These are phyloP conservation scores for Salvia hispanica DNA, from an alignment of 257 asterid genomes.

Conservation along the genomic window DNA sequence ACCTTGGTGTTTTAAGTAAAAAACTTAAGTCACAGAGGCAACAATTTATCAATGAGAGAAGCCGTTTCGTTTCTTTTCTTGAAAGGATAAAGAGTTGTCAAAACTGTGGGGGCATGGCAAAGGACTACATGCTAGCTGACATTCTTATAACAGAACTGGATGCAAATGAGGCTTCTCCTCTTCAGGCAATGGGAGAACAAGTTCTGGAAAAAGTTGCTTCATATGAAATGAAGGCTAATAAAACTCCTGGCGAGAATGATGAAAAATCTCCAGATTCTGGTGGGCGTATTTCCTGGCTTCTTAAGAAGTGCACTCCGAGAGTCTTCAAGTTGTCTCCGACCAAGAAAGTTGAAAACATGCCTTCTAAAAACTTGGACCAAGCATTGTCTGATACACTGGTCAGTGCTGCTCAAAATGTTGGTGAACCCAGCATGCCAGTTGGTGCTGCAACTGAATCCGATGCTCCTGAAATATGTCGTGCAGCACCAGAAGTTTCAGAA, in stretches of 20 bases:
- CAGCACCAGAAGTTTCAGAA: slow-evolving; percentile 45
- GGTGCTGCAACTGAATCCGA: slow-evolving; percentile 27
- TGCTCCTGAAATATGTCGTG: slow-evolving; percentile 33
- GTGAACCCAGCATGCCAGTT: slow-evolving; percentile 36
- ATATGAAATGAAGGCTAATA: slow-evolving; percentile 40
- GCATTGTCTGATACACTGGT: slow-evolving; percentile 43
- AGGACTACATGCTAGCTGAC: slow-evolving; percentile 50
- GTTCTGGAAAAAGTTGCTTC: slow-evolving; percentile 63
- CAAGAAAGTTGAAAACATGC: slow-evolving; percentile 35
- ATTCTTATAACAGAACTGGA: slow-evolving; percentile 42
- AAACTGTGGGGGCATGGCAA: slow-evolving; percentile 58
- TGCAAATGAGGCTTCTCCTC: slow-evolving; percentile 45
- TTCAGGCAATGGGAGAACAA: slow-evolving; percentile 52
- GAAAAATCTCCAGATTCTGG: slow-evolving; percentile 54
- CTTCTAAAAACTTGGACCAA: slow-evolving; percentile 53
- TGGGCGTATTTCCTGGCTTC: slow-evolving; percentile 67
- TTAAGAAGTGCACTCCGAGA: slow-evolving; percentile 69
- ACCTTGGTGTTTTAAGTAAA: slow-evolving; percentile 62
- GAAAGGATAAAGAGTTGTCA: slow-evolving; percentile 63
- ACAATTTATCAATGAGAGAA: slow-evolving; percentile 59
- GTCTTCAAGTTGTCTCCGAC: slow-evolving; percentile 58
- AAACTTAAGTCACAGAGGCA: slow-evolving; percentile 65
- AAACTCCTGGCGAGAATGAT: slow-evolving; percentile 45
- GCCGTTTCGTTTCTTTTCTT: slow-evolving; percentile 50
- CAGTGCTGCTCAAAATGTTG: slow-evolving; percentile 36